These are phyloP conservation scores for Themeda triandra DNA, from an alignment of 176 grass and related monocot species.

Conservation along the genomic window DNA sequence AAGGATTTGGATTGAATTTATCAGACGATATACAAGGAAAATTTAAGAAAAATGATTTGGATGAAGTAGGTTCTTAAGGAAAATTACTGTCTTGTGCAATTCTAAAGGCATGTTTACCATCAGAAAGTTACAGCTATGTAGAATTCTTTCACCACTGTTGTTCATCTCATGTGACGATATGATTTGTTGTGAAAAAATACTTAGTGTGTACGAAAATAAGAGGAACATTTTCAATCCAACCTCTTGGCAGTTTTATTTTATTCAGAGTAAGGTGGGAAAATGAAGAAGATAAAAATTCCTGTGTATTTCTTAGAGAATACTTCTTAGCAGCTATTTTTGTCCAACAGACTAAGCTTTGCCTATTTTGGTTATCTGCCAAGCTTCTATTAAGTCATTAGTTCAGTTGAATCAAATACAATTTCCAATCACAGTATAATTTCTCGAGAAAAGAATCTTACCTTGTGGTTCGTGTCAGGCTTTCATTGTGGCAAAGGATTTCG, in stretches of 20 bases:
- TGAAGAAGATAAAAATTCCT: background rate
- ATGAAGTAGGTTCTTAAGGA: background rate
- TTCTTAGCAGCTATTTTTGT: background rate
- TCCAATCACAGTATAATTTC: background rate
- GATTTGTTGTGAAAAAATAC: no score
- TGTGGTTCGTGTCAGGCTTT: background rate
- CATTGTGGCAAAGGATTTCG: slow-evolving; percentile 24
- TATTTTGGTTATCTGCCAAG: no score
- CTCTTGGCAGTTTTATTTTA: background rate
- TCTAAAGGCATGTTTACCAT: background rate
- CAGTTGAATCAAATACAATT: background rate
- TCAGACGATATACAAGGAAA: background rate
- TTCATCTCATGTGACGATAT: no score
- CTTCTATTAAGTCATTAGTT: background rate
- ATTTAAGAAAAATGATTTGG: background rate
- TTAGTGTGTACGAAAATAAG: background rate
- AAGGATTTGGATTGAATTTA: background rate
- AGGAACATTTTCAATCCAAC: background rate
- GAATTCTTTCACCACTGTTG: background rate
- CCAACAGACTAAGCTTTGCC: background rate
- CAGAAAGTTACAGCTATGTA: background rate
- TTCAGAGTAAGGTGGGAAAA: background rate
- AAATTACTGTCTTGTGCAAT: background rate
- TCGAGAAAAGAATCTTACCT: background rate
- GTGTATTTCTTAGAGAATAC: background rate